A percentile compares a stretch with the other conserved stretches of the same genome.
Conservation (phyloP, 805 yeast genomes). For the Lipomyces lipofer region DNA sequence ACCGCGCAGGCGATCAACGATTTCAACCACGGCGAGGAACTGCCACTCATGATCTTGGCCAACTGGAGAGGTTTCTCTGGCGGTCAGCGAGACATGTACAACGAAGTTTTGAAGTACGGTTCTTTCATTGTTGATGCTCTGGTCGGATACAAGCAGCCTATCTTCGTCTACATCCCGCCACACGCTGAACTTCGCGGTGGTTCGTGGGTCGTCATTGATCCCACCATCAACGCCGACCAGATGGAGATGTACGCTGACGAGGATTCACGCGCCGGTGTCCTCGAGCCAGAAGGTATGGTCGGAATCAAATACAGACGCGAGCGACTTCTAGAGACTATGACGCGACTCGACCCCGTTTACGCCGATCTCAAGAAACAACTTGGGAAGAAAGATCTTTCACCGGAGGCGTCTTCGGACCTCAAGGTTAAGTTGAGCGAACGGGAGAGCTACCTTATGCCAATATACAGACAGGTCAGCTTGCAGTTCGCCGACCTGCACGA, state of each 20-base stretch:
- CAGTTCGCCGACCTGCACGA: slow-evolving; percentile 99
- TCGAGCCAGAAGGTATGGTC: slow-evolving; percentile 99
- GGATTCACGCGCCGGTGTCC: slow-evolving; percentile 94
- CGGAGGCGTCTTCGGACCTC: slow-evolving; percentile 66
- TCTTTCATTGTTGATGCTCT: slow-evolving; percentile 96
- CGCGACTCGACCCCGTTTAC: slow-evolving; percentile 78
- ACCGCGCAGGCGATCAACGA: slow-evolving; percentile 98
- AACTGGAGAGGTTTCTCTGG: slow-evolving; percentile 99
- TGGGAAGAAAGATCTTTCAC: slow-evolving; percentile 50
- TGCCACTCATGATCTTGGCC: slow-evolving; percentile 95
- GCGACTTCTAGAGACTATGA: slow-evolving; percentile 86
- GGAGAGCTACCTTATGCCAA: slow-evolving; percentile 77
- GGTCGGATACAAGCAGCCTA: slow-evolving; percentile 94
- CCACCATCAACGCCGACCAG: slow-evolving; percentile 92
- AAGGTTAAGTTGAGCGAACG: slow-evolving; percentile 71
- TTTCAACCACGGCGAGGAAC: slow-evolving; percentile 96
- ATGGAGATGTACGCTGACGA: slow-evolving; percentile 99
- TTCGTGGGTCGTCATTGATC: slow-evolving; percentile 99
- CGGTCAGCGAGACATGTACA: slow-evolving; percentile 99
- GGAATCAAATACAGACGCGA: slow-evolving; percentile 97
- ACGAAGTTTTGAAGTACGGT: slow-evolving; percentile 96
- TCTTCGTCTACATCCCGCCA: slow-evolving; percentile 96
- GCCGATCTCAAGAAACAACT: slow-evolving; percentile 63
- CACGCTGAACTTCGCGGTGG: slow-evolving; percentile 99
- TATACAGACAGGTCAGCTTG: slow-evolving; percentile 87